A percentile compares a stretch with the other conserved stretches of the same genome.
Conservation (phyloP, 2,329 filamentous ascomycete genomes). For the Triangularia setosa region DNA sequence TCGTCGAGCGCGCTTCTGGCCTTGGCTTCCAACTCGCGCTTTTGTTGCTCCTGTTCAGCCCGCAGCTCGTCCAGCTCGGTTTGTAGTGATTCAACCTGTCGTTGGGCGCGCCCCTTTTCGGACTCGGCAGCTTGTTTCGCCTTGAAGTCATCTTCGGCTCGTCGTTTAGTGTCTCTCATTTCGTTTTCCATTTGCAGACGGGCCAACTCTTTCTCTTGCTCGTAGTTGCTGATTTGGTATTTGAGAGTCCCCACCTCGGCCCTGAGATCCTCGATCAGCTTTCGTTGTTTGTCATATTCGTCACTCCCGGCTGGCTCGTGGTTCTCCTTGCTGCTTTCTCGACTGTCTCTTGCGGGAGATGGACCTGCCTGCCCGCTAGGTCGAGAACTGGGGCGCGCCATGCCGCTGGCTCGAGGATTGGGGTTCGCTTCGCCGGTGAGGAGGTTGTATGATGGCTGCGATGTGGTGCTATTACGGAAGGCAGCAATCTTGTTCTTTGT, state of each 20-base stretch:
- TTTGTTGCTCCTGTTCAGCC: conserved; percentile 49
- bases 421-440: conserved; percentile 33
- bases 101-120: conserved; percentile 46
- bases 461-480: conserved; percentile 28
- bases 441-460: conserved; percentile 37
- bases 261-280: conserved; percentile 71
- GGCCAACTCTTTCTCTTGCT: conserved; percentile 81
- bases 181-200: conserved; percentile 78
- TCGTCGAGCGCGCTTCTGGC: conserved; percentile 70
- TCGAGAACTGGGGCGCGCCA: conserved; percentile 25
- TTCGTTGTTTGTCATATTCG: conserved; percentile 55
- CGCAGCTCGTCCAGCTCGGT: conserved; percentile 51
- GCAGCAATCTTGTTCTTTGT: conserved; percentile 25
- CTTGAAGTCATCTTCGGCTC: conserved; percentile 82
- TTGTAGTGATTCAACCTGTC: conserved; percentile 48
- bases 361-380: conserved; percentile 21
- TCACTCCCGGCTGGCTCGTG: conserved; percentile 56
- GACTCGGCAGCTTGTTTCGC: conserved; percentile 57
- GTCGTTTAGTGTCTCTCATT: conserved; percentile 71
- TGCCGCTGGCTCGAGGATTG: conserved; percentile 11
- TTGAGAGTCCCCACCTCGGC: conserved; percentile 83
- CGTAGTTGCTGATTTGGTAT: conserved; percentile 82
- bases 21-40: conserved; percentile 63
- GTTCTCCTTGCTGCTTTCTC: conserved; percentile 58
- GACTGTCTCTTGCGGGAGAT: conserved; percentile 41